A percentile compares a stretch with the other conserved stretches of the same genome.
Conservation (phyloP, 148 eudicot genomes). For the Chenopodium quinoa region DNA sequence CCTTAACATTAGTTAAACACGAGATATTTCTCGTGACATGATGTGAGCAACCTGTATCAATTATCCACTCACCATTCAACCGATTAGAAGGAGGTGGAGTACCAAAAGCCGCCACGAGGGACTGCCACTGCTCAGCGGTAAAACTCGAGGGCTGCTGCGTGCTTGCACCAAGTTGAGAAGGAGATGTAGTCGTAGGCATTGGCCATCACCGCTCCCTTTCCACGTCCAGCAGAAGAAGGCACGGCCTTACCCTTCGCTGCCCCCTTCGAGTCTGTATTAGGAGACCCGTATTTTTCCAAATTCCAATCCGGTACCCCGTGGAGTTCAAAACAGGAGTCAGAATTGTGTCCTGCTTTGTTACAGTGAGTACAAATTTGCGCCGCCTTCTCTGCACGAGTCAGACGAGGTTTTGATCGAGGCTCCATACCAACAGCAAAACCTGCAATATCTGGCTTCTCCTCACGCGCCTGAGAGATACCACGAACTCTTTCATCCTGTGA, state of each 20-base stretch:
- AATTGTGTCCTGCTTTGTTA: neutral
- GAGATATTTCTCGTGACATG: neutral
- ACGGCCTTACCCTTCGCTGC: neutral
- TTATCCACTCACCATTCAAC: neutral
- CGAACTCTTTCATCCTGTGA: neutral
- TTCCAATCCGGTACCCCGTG: neutral
- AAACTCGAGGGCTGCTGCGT: neutral
- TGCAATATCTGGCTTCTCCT: neutral
- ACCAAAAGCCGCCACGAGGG: neutral
- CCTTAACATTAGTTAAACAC: neutral
- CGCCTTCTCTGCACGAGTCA: neutral
- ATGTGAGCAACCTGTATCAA: neutral
- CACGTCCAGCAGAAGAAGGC: neutral
- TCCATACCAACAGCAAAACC: neutral
- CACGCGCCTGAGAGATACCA: neutral
- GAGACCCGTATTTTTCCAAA: neutral
- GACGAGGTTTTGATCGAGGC: neutral
- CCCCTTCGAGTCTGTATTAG: neutral
- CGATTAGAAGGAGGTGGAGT: neutral
- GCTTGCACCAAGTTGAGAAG: neutral
- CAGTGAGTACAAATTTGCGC: neutral
- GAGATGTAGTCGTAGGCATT: too few relatives aligned
- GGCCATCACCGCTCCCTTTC: too few relatives aligned
- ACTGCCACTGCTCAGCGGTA: neutral
- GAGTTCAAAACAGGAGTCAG: neutral